Evolutionary conservation across 176 grass and related monocot species (phyloP), one percentile per base, ranked within the genome.

Genomic region (Rhipidocladum racemiflorum): DNA sequence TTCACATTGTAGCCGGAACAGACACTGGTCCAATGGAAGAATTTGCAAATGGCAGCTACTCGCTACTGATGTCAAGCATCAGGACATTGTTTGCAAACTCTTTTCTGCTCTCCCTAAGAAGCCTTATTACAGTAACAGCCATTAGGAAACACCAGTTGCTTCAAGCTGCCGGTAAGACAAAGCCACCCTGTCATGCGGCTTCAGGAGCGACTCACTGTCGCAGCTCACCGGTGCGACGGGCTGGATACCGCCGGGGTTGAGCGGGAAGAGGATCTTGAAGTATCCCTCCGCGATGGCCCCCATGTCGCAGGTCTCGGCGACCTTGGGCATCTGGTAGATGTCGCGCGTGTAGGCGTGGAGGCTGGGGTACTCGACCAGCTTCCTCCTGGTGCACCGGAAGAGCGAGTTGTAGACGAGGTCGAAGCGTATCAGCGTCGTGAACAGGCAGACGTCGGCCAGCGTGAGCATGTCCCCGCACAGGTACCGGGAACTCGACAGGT

Each of bases 391-490:
- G 92, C 95, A 98, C 86, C 94, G 90, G 88, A 98, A 98, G 77
- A 95, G 90, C 38, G 85, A 83, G 86, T 87, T 93, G 72, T 93
- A 98, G 29, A 68, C 92, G 61, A 91, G 88, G 85, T 98, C 95
- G 39, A 98, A 95, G 25, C 95, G 81, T 38, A 95, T 90, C 54
- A 95, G 82, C 44, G 95, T 95, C 38, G 95, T 98, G 84, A 98
- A 98, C 40, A 98, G 81, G 92, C 95, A 98, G 6, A 98, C 87
- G 79, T 98, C 95, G 38, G 92, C 92, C 10, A 98, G 75, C 68
- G 95, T 98, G 14, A 91, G 64, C 61, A 70, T 44, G 78, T 74
- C 76, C 17, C 92, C 95, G 77, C 95, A 98, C 53, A 95, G 79
- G 86, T 88, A 93, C 17, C 92, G 92, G 20, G 83, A 84, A 60